Evolutionary conservation across 2,329 filamentous ascomycete genomes (phyloP).

Genomic region (Rhexocercosporidium sp.): DNA sequence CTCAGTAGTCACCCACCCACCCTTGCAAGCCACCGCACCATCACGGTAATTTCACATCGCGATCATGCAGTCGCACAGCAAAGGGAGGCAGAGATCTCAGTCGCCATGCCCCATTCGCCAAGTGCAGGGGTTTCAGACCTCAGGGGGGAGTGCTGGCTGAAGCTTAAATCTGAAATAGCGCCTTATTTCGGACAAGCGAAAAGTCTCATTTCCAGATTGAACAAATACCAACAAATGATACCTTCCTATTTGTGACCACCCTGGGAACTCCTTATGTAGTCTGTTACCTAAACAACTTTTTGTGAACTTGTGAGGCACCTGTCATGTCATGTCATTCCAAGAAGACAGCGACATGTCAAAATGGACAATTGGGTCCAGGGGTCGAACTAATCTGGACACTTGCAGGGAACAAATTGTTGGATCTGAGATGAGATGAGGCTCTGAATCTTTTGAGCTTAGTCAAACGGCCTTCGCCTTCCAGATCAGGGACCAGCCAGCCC

Average conservation of each 20-base stretch:
- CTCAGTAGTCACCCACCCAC: too few species aligned
- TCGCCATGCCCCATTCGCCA: too few species aligned
- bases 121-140: background rate
- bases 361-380: background rate
- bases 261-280: too few species aligned
- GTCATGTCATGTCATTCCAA: too few species aligned
- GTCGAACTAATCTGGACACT: background rate
- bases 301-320: too few species aligned
- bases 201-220: background rate
- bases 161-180: background rate
- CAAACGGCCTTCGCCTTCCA: too few species aligned
- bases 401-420: background rate
- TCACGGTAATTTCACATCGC: background rate
- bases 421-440: conserved; percentile 1
- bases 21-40: too few species aligned
- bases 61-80: background rate
- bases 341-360: background rate
- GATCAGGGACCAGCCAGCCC: too few species aligned
- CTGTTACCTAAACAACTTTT: too few species aligned
- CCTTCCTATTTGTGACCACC: too few species aligned
- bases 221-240: too few species aligned
- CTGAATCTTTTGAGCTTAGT: too few species aligned
- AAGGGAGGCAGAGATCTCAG: background rate
- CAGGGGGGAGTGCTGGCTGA: background rate
- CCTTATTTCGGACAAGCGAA: background rate